Evolutionary conservation across 2,329 filamentous ascomycete genomes (phyloP), one percentile per base, ranked within the genome.

Genomic region (Allantophomopsis lycopodina): DNA sequence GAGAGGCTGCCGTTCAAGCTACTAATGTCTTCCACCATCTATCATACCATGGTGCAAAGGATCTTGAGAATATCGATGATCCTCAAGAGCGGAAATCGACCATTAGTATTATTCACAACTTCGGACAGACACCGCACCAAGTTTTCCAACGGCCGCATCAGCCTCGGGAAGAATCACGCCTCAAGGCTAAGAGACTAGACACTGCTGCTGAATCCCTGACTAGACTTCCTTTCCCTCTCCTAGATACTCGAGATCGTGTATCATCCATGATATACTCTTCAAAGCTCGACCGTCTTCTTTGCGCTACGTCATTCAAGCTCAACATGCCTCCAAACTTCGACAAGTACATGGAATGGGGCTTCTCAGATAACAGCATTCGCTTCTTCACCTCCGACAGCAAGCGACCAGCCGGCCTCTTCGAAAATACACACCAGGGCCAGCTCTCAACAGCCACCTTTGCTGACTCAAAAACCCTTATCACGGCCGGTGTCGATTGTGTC

Each of bases 51-150:
- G 93, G 91, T 6, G 87, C 89, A 2, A 93, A 84, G 47, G 85
- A 98, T 56, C 65, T 98, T 4, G 91, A 98, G 57, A 79, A 78
- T 39, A 96, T 98, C 44, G 76, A 80, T 7, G 89, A 96, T 54
- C 82, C 84, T 1, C 76, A 89, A 41, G 88, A 96, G 58, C 73
- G 87, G 34, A 68, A 87, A 6, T 84, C 89, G 5, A 89, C 87
- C 1, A 95, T 94, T 40, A 86, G 86, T 28, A 94, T 95, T 49
- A 96, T 98, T 50, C 89, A 98, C 60, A 96, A 96, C 51, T 98
- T 98, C 58, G 91, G 91, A 0, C 91, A 98, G 58, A 98, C 93
- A 2, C 91, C 93, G 2, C 83, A 93, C 50, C 93, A 98, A 57
- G 82, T 96, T 13, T 98, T 96, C 57, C 73, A 76, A 35, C 80